Conservation (phyloP, 2,329 filamentous ascomycete genomes). For the Alternaria ventricosa region DNA sequence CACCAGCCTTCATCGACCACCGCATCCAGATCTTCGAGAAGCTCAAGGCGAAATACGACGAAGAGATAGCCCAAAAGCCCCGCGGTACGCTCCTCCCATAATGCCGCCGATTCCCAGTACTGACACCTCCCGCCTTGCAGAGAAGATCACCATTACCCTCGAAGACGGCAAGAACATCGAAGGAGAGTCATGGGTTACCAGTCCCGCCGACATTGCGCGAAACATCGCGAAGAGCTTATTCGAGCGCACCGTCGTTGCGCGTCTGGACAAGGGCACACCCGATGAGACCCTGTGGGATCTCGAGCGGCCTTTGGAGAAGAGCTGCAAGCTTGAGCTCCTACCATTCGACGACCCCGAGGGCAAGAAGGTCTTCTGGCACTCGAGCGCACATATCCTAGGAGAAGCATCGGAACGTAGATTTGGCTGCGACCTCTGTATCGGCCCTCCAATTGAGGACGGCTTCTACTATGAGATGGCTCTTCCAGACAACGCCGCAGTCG, state of each 20-base stretch:
- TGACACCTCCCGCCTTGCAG: slow-evolving; percentile 40
- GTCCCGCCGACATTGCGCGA: slow-evolving; percentile 78
- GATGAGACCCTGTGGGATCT: slow-evolving; percentile 87
- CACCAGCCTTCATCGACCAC: slow-evolving; percentile 80
- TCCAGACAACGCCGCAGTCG: slow-evolving; percentile 73
- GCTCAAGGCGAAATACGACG: slow-evolving; percentile 83
- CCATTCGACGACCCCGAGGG: slow-evolving; percentile 79
- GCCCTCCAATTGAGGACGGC: slow-evolving; percentile 86
- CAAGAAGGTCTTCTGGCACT: slow-evolving; percentile 98
- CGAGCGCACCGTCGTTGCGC: slow-evolving; percentile 86
- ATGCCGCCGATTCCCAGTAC: slow-evolving; percentile 3
- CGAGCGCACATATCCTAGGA: slow-evolving; percentile 92
- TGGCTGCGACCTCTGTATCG: slow-evolving; percentile 90
- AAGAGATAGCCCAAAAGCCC: slow-evolving; percentile 73
- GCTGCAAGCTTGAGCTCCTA: slow-evolving; percentile 83
- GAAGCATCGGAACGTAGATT: slow-evolving; percentile 91
- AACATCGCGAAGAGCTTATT: slow-evolving; percentile 83
- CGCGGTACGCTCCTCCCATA: slow-evolving; percentile 51
- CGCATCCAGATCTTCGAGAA: slow-evolving; percentile 87
- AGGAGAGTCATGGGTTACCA: slow-evolving; percentile 90
- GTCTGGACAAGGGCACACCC: slow-evolving; percentile 77
- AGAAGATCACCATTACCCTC: slow-evolving; percentile 76
- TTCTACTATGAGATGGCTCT: slow-evolving; percentile 98
- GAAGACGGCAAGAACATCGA: slow-evolving; percentile 72
- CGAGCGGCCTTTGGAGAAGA: slow-evolving; percentile 85